These are phyloP conservation scores for Myriosclerotinia curreyana DNA, from an alignment of 2,329 filamentous ascomycete genomes.

Conservation along the genomic window DNA sequence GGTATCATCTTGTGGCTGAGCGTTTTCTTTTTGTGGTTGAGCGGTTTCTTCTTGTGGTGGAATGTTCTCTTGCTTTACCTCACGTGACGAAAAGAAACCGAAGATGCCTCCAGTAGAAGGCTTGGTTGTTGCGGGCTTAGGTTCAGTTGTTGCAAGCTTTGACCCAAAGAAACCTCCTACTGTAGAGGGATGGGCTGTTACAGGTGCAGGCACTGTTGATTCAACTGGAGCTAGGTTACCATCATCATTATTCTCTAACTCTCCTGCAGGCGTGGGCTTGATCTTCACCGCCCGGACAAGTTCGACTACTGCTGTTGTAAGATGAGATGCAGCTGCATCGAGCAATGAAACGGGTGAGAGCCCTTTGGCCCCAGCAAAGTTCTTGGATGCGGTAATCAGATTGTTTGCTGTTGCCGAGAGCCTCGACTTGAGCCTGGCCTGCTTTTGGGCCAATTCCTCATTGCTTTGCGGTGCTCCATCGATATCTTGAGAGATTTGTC, in stretches of 20 bases:
- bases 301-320: conserved; percentile 82
- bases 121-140: conserved; percentile 1
- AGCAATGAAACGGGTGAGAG: conserved; percentile 90
- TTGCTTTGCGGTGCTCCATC: conserved; percentile 55
- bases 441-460: conserved; percentile 52
- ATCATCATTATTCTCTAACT: conserved; percentile 76
- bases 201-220: conserved; percentile 43
- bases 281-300: conserved; percentile 83
- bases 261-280: conserved; percentile 67
- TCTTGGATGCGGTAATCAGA: conserved; percentile 90
- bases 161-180: conserved; percentile 4
- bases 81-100: conserved; percentile 62
- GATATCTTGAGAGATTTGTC: conserved; percentile 80
- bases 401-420: conserved; percentile 95
- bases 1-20: neutral
- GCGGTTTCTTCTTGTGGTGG: conserved; percentile 8
- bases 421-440: conserved; percentile 70
- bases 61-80: conserved; percentile 36
- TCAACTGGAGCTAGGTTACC: conserved; percentile 64
- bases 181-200: neutral
- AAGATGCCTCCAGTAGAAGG: conserved; percentile 8
- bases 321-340: conserved; percentile 88
- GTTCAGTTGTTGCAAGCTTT: neutral
- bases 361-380: conserved; percentile 77
- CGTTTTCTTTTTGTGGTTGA: conserved; percentile 1